Base-by-base conservation (phyloP, 306 rosid genomes). In the Arachis stenosperma region DNA sequence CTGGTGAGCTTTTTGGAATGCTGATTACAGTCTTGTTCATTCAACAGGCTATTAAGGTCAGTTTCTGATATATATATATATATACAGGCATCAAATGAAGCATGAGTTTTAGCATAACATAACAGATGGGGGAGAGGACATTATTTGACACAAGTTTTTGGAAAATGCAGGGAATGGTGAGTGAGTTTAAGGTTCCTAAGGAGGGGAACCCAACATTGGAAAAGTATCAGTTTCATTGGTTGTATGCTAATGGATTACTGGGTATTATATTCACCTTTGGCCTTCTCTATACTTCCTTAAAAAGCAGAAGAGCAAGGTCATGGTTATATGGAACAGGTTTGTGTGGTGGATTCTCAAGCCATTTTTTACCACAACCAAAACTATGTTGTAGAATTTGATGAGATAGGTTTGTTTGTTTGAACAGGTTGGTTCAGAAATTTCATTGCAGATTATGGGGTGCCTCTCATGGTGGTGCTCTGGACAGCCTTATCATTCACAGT, bases 1-100 rank as follows among this genome's bases (percentile, higher is more conserved):
- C 98, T 0, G 97, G 94, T 1, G 97, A 90, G 62, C 86, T 90
- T 68, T 90, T 93, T 44, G 97, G 97, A 79, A 90, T 89, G 96
- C 73, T 93, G 84, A 93, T 90, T 59, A 48, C 90, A 6, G 90
- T 93, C 75, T 76, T 93, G 68, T 93, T 93, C 86, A 68, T 93
- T 81, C 97, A 90, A 85, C 61, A 93, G 82, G 96, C 98, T 58
- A 85, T 89, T 78, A 90, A 87, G 98, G 97, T 92, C 13, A 71
- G 77, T 72, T 70, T 78, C 17, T 72, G 33, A 29, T 30, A 9
- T 59, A 42, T 10, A 22, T 22, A 22, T 22, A 22, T 10, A 27
- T 17, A 6, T 46, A 17, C 8, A 60, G 43, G 48, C 60, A 33
- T 73, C 27, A 41, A 42, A 59, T 43, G 44, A 60, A 43, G 61